Conservation (phyloP, 2,329 filamentous ascomycete genomes). For the Cryphonectria carpinicola region DNA sequence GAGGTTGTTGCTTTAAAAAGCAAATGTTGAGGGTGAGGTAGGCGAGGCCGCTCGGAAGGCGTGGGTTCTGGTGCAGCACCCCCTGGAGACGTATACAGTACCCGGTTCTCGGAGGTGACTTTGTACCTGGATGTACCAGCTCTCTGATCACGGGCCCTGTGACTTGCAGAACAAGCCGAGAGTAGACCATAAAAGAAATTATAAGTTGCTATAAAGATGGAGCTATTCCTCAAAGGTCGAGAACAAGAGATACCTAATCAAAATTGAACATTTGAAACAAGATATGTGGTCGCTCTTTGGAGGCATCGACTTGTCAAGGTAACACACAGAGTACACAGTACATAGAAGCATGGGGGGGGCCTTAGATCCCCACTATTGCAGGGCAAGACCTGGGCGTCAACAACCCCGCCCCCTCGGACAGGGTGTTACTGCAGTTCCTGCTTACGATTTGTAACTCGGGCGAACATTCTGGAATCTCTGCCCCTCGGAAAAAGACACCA, state of each 20-base stretch:
- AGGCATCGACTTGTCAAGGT: not conserved
- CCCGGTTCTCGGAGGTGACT: not conserved
- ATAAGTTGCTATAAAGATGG: not conserved
- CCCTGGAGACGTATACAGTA: not conserved
- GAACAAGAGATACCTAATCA: not conserved
- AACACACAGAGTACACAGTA: not conserved
- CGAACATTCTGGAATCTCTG: constrained; percentile 25
- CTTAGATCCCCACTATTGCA: not conserved
- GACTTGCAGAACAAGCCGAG: not conserved
- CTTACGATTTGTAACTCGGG: constrained; percentile 23
- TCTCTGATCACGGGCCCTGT: not conserved
- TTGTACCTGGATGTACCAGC: not conserved
- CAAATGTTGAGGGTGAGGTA: not conserved
- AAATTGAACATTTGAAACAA: not conserved
- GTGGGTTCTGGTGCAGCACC: not conserved
- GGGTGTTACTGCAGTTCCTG: not conserved
- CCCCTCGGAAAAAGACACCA: not conserved
- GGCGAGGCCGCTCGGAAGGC: not conserved
- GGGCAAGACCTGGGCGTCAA: not conserved
- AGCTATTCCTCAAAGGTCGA: not conserved
- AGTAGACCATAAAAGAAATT: not conserved
- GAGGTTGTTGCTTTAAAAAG: not conserved
- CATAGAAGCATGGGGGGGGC: not conserved
- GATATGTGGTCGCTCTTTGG: not conserved
- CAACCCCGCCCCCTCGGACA: not conserved